Base-by-base conservation (phyloP, 2,329 filamentous ascomycete genomes). In the Capronia americana region DNA sequence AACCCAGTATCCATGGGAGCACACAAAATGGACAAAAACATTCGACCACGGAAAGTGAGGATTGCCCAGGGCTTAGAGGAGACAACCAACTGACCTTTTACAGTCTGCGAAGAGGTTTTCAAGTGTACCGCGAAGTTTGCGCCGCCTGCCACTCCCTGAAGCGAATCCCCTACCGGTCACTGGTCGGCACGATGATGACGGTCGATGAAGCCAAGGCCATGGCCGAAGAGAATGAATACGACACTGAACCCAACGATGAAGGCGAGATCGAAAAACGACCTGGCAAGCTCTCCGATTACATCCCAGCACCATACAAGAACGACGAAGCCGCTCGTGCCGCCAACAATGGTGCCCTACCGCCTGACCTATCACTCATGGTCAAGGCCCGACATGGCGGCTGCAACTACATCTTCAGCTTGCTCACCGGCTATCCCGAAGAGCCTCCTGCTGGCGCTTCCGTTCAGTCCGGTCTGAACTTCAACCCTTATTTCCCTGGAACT, bases 401-500 rank as follows among this genome's bases (percentile, higher is more conserved):
- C 87, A 86, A 99, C 85, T 99, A 99, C 87, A 92, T 99, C 84
- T 99, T 98, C 88, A 92, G 85, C 80, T 86, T 99, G 80, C 84
- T 99, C 78, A 99, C 95, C 64, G 95, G 95, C 74, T 99, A 99
- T 83, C 95, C 95, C 68, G 95, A 99, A 74, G 95, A 99, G 83
- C 87, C 92, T 67, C 95, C 95, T 61, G 92, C 95, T 59, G 95
- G 95, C 79, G 93, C 92, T 70, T 84, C 87, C 75, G 90, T 99
- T 67, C 90, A 89, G 75, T 88, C 89, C 69, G 95, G 95, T 77
- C 89, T 99, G 82, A 97, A 98, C 89, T 99, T 99, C 89, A 99
- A 99, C 88, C 95, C 95, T 68, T 99, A 97, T 87, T 99, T 99
- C 90, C 95, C 95, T 65, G 95, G 95, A 78, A 98, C 95, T 74